Base-by-base conservation (phyloP, 257 asterid genomes). In the Forsythia viridissima region DNA sequence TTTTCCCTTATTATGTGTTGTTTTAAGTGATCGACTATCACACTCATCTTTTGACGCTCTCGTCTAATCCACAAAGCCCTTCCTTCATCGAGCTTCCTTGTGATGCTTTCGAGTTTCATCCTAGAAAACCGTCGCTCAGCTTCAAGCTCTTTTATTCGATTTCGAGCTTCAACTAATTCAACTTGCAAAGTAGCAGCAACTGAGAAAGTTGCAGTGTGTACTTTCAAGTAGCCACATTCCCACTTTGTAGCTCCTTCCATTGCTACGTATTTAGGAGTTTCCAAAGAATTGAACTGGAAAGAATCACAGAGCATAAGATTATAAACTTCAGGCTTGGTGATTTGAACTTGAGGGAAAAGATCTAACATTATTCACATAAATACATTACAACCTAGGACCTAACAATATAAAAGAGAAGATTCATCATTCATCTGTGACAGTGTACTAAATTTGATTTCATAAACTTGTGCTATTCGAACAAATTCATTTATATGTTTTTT, bases 181-280 rank as follows among this genome's bases (percentile, higher is more conserved):
- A 77, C 70, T 65, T 78, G 83, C 73, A 79, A 70, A 10, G 83
- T 69, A 77, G 81, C 65, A 71, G 87, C 86, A 77, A 73, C 69
- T 18, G 88, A 59, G 69, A 48, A 24, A 8, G 77, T 71, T n/a
- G 63, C 76, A 75, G 57, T 20, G 48, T 61, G 79, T 73, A 57
- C 37, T 66, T 68, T 84, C 18, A 52, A 71, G 79, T 30, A 4
- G 78, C 70, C 57, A 59, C 13, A 77, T 57, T 88, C 87, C 93
- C 91, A 87, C 80, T 82, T 86, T 48, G 91, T 76, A 80, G 82
- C 84, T 66, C 85, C 88, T 80, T 90, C 90, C 68, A 48, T 73
- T 46, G 71, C 72, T 46, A 68, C 72, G 48, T 15, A 42, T 79
- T 87, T 80, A 36, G 76, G 81, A 40, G 51, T 76, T 10, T 59